Evolutionary conservation across 257 asterid species (phyloP), one percentile per base, ranked within the genome.

Genomic region (Anisodus acutangulus): DNA sequence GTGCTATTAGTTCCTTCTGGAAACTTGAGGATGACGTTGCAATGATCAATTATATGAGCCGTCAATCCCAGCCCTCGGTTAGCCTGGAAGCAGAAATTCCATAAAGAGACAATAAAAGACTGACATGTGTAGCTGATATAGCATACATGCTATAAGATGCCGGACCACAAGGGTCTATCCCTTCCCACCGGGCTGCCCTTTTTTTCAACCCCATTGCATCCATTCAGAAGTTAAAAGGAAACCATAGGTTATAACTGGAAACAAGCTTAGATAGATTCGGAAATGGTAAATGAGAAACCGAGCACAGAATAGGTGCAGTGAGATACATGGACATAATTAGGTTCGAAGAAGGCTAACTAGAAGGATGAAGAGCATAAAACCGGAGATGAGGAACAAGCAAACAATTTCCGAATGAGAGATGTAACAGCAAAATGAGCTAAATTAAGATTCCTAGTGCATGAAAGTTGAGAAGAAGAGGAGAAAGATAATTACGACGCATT

Each of bases 1-100:
- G 98, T 95, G 89, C 98, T 97, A 84, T 97, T 95, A 80, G 99
- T 97, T 87, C 97, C 98, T 88, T 88, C 60, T 16, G 99, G 98
- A 85, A 97, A 97, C 92, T 97, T 93, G 89, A 97, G 97, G 79
- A 93, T 86, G 83, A 97, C 81, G 86, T 95, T 97, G 87, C 99
- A 95, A 82, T 95, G 98, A 84, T 97, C 99, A 82, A 97, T 84
- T 57, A 93, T 92, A 76, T 91, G 91, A 84, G 98, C 97, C 68
- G 94, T 93, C 85, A 97, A 97, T 80, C 99, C 99, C 55, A 95
- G 93, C 53, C 98, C 99, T 89, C 96, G 90, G 90, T 93, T 92
- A 63, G 97, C 99, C 98, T 97, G 88, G 88, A 91, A 87, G 81
- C 68, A 88, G 86, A 88, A 86, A 85, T 76, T 54, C 55, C 79